Evolutionary conservation across 805 yeast species (phyloP).

Genomic region (Lipomyces chichibuensis): DNA sequence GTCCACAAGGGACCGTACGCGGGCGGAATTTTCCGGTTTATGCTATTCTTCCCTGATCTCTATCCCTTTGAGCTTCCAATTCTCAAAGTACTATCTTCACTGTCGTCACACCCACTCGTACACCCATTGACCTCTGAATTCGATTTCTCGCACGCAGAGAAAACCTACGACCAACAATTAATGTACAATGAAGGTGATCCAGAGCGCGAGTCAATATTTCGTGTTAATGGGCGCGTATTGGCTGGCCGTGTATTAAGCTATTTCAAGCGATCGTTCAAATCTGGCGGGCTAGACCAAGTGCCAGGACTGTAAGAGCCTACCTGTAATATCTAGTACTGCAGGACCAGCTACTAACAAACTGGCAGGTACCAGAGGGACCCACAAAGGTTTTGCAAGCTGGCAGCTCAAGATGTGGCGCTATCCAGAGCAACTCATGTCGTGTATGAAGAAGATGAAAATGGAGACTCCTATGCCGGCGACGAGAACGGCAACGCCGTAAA

Average conservation of each 20-base stretch:
- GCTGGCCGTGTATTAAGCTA: conserved; percentile 30
- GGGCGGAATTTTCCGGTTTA: conserved; percentile 32
- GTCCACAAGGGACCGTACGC: conserved; percentile 31
- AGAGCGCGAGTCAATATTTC: conserved; percentile 27
- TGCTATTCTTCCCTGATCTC: conserved; percentile 30
- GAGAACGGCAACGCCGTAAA: conserved; percentile 11
- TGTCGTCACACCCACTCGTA: conserved; percentile 20
- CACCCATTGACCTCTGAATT: conserved; percentile 17
- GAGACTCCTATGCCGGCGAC: conserved; percentile 34
- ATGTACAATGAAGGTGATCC: conserved; percentile 9
- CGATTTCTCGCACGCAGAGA: conserved; percentile 19
- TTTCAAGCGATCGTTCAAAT: conserved; percentile 33
- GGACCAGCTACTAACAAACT: background rate
- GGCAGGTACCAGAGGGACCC: conserved; percentile 19
- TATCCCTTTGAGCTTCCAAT: conserved; percentile 28
- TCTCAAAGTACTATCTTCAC: conserved; percentile 20
- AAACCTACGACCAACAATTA: background rate
- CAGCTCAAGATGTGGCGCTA: conserved; percentile 29
- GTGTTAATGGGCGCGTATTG: conserved; percentile 30
- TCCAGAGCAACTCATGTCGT: conserved; percentile 33
- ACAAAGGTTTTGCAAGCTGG: conserved; percentile 14
- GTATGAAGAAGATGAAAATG: conserved; percentile 31
- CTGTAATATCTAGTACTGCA: background rate
- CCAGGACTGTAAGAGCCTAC: conserved; percentile 16
- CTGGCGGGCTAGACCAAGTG: conserved; percentile 23